A percentile compares a stretch with the other conserved stretches of the same genome.
phyloP scores from a whole-genome alignment of 2,329 filamentous ascomycete species.

The Ophiostoma populinum region DNA sequence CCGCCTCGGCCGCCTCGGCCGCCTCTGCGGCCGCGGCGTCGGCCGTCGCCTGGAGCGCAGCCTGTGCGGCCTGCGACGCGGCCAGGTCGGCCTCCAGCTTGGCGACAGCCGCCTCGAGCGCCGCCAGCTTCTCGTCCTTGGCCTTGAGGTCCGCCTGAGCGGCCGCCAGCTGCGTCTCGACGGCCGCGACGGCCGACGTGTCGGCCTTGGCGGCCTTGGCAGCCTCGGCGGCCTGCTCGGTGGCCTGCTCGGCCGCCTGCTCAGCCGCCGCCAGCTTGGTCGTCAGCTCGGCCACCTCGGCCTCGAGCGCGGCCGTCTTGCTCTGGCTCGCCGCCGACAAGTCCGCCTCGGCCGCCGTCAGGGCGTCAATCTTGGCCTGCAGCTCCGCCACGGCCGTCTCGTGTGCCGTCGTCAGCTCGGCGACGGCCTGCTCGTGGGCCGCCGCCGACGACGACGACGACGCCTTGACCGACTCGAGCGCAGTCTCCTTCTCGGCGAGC shows the following conservation, averaged over 20 bases:
- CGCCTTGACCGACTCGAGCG: constrained; percentile 30
- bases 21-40: constrained; percentile 29
- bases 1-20: no score
- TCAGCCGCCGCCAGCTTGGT: constrained; percentile 29
- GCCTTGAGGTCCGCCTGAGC: constrained; percentile 29
- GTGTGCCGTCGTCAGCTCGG: constrained; percentile 32
- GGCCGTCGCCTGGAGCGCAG: constrained; percentile 14
- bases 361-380: constrained; percentile 36
- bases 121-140: constrained; percentile 22
- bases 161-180: constrained; percentile 29
- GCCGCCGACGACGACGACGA: constrained; percentile 22
- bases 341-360: constrained; percentile 28
- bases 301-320: constrained; percentile 33
- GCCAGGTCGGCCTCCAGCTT: constrained; percentile 9
- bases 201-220: constrained; percentile 22
- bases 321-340: constrained; percentile 27
- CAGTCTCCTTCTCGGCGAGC: constrained; percentile 21
- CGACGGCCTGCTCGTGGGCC: constrained; percentile 30
- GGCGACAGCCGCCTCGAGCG: constrained; percentile 28
- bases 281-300: constrained; percentile 33
- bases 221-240: constrained; percentile 26
- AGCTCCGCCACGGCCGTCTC: constrained; percentile 29
- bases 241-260: constrained; percentile 23
- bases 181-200: constrained; percentile 18
- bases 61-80: constrained; percentile 20